Conservation (phyloP, 352 stramenopile genomes). For the Globisporangium paddicum region DNA sequence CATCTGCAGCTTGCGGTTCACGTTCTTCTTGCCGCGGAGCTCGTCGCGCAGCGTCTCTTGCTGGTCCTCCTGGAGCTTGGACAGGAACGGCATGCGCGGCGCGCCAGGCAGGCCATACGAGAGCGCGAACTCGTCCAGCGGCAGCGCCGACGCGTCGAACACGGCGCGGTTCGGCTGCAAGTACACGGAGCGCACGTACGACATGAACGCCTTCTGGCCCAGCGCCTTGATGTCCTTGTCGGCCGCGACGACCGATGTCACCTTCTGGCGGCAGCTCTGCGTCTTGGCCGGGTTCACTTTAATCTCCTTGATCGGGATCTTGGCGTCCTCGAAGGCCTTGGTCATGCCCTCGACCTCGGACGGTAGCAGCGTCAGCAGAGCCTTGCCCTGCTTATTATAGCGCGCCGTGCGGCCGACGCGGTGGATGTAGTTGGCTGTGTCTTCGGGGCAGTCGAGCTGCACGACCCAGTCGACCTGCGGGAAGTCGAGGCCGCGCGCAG, state of each 20-base stretch:
- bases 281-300: conserved; percentile 97
- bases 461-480: conserved; percentile 98
- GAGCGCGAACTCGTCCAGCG: conserved; percentile 90
- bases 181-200: conserved; percentile 96
- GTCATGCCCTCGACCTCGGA: conserved; percentile 90
- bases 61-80: conserved; percentile 64
- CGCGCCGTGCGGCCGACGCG: conserved; percentile 95
- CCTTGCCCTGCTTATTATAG: conserved; percentile 93
- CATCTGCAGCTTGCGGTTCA: conserved; percentile 95
- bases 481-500: conserved; percentile 97
- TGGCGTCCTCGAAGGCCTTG: conserved; percentile 81
- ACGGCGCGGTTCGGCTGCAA: conserved; percentile 95
- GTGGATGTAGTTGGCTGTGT: conserved; percentile 98
- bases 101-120: conserved; percentile 93
- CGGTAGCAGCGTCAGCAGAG: conserved; percentile 90
- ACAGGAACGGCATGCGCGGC: conserved; percentile 92
- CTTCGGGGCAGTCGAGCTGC: conserved; percentile 96
- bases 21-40: conserved; percentile 94
- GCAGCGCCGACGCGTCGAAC: conserved; percentile 90
- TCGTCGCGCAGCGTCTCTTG: conserved; percentile 84
- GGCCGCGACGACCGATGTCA: conserved; percentile 89
- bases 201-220: conserved; percentile 98
- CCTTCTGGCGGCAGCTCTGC: conserved; percentile 89
- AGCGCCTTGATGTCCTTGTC: conserved; percentile 94
- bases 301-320: conserved; percentile 96